phyloP scores from a whole-genome alignment of 108 stramenopile genomes.

The Hondaea fermentalgiana region DNA sequence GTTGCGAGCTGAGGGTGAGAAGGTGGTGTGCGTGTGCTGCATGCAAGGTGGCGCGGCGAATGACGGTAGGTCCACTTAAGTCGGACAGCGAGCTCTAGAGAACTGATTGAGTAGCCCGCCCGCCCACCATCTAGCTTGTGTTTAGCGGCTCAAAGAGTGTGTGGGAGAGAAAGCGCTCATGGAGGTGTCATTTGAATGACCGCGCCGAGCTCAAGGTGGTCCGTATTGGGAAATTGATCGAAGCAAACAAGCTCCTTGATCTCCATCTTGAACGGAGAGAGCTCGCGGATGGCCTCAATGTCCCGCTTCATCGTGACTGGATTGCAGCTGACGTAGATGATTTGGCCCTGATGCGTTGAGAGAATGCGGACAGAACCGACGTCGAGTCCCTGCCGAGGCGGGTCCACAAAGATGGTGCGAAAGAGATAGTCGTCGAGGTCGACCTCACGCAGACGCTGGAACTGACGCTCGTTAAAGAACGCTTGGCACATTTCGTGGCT shows the following conservation, averaged over 20 bases:
- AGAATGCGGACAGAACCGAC: not conserved
- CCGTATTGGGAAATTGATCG: slow-evolving; percentile 32
- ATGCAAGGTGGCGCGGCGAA: too few species aligned
- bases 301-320: slow-evolving; percentile 24
- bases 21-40: too few species aligned
- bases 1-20: too few species aligned
- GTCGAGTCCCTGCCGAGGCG: slow-evolving; percentile 24
- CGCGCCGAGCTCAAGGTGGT: slow-evolving; percentile 29
- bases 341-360: not conserved
- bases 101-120: too few species aligned
- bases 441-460: not conserved
- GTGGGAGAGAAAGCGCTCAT: too few species aligned
- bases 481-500: not conserved
- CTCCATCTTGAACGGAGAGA: not conserved
- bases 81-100: too few species aligned
- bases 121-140: too few species aligned
- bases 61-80: too few species aligned
- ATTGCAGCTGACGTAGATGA: slow-evolving; percentile 31
- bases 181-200: not conserved
- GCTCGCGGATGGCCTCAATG: not conserved
- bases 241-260: slow-evolving; percentile 14
- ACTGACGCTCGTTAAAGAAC: not conserved
- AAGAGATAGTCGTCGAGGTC: slow-evolving; percentile 12
- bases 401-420: slow-evolving; percentile 25
- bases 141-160: too few species aligned